Conservation (phyloP, 2,329 filamentous ascomycete genomes). For the Sporothrix luriei region DNA sequence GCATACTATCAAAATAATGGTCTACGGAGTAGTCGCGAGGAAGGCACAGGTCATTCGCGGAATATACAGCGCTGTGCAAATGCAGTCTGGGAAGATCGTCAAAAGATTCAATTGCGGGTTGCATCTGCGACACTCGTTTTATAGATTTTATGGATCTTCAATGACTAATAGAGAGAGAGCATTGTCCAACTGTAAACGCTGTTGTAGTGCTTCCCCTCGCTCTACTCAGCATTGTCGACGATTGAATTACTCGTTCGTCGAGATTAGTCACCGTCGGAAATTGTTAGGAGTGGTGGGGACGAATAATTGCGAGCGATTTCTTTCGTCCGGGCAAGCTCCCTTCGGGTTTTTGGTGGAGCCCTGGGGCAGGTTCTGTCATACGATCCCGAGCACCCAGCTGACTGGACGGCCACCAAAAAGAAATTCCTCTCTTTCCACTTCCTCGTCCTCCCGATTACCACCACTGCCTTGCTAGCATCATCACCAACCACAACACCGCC, state of each 20-base stretch:
- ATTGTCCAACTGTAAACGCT: background rate
- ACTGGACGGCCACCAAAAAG: slow-evolving; percentile 15
- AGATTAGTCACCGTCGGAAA: slow-evolving; percentile 30
- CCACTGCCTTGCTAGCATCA: background rate
- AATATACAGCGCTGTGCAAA: background rate
- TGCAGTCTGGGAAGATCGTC: background rate
- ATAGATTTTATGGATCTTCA: background rate
- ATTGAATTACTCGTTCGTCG: slow-evolving; percentile 20
- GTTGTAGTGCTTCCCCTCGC: slow-evolving; percentile 4
- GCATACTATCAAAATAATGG: slow-evolving; percentile 20
- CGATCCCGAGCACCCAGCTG: slow-evolving; percentile 32
- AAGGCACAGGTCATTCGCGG: background rate
- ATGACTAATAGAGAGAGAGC: background rate
- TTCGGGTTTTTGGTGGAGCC: slow-evolving; percentile 35
- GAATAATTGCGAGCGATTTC: slow-evolving; percentile 37
- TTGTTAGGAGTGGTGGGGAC: slow-evolving; percentile 27
- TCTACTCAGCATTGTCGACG: slow-evolving; percentile 25
- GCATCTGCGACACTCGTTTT: background rate
- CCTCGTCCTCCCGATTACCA: slow-evolving; percentile 32
- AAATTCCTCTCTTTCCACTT: slow-evolving; percentile 31
- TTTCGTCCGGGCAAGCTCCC: slow-evolving; percentile 35
- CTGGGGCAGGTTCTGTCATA: slow-evolving; percentile 35
- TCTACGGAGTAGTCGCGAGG: slow-evolving; percentile 11
- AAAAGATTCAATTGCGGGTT: background rate
- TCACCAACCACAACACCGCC: slow-evolving; percentile 22